phyloP scores from a whole-genome alignment of 1,139 yeast genomes.

The Taiozyma sp. region DNA sequence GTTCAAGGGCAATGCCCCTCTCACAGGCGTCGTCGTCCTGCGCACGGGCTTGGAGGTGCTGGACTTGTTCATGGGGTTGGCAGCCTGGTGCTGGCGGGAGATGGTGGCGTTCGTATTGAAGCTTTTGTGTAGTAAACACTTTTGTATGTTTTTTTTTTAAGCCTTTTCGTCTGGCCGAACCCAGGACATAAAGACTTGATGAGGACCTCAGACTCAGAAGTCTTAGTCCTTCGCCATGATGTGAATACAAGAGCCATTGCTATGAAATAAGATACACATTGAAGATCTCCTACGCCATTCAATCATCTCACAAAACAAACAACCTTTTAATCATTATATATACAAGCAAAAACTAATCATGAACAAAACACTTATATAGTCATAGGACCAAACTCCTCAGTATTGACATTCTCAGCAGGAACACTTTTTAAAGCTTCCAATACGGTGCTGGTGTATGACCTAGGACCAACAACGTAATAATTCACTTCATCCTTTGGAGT shows the following conservation, averaged over 20 bases:
- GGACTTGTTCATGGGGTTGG: background rate
- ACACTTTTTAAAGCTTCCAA: conserved; percentile 9
- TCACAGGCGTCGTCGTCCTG: background rate
- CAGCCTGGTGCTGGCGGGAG: background rate
- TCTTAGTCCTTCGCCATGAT: too few relatives aligned
- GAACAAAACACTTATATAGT: conserved; percentile 3
- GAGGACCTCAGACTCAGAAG: too few relatives aligned
- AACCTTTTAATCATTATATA: background rate
- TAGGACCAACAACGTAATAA: conserved; percentile 21
- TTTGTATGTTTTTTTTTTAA: too few relatives aligned
- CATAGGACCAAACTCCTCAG: conserved; percentile 23
- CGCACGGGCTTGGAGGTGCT: background rate
- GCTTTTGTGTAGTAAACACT: too few relatives aligned
- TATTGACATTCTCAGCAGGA: conserved; percentile 12
- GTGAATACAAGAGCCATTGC: too few relatives aligned
- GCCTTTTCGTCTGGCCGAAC: too few relatives aligned
- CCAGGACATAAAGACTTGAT: too few relatives aligned
- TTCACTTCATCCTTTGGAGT: conserved; percentile 3
- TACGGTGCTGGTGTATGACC: conserved; percentile 14
- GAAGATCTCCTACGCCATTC: too few relatives aligned
- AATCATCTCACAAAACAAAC: background rate
- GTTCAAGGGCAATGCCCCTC: background rate
- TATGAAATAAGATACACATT: too few relatives aligned
- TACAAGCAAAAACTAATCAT: background rate
- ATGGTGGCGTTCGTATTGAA: too few relatives aligned